Conservation (phyloP, 1,284 basidiomycete species). For the Boletellus dicymbophilus region DNA sequence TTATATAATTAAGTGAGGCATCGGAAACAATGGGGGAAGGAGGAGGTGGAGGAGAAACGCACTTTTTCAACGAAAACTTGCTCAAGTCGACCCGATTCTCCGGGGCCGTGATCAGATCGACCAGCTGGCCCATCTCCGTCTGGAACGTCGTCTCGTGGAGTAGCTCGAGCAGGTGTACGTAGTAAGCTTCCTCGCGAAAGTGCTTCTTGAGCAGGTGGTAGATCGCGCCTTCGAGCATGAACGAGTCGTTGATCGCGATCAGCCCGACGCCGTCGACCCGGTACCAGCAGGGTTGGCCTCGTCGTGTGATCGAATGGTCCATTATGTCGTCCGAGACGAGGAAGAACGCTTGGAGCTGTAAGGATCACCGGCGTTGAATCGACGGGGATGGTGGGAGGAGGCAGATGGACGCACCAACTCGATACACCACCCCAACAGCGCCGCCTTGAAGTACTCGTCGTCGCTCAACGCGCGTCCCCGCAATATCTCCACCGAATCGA, state of each 20-base stretch:
- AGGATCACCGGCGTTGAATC: background rate
- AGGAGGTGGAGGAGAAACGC: conserved; percentile 15
- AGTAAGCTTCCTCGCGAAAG: conserved; percentile 83
- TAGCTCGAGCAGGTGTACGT: conserved; percentile 87
- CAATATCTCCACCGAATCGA: conserved; percentile 92
- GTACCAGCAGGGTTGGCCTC: conserved; percentile 99
- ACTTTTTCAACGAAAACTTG: conserved; percentile 90
- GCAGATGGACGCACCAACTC: conserved; percentile 62
- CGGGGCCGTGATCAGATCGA: conserved; percentile 95
- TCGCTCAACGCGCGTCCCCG: conserved; percentile 69
- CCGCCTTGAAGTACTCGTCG: conserved; percentile 89
- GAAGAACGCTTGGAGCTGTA: conserved; percentile 98
- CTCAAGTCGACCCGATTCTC: conserved; percentile 87
- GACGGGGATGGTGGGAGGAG: background rate
- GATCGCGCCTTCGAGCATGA: conserved; percentile 96
- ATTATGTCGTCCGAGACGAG: conserved; percentile 98
- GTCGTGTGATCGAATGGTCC: conserved; percentile 92
- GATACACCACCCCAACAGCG: conserved; percentile 94
- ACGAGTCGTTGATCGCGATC: conserved; percentile 96
- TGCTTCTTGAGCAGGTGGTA: conserved; percentile 90
- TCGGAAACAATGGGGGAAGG: too few relatives aligned
- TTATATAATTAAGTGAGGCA: too few relatives aligned
- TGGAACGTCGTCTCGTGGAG: conserved; percentile 93
- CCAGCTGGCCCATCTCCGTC: conserved; percentile 95
- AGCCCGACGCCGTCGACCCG: conserved; percentile 72